A percentile compares a stretch with the other conserved stretches of the same genome.
Evolutionary conservation across 441 rosid genomes (phyloP).

Genomic region (Adansonia madagascariensis): DNA sequence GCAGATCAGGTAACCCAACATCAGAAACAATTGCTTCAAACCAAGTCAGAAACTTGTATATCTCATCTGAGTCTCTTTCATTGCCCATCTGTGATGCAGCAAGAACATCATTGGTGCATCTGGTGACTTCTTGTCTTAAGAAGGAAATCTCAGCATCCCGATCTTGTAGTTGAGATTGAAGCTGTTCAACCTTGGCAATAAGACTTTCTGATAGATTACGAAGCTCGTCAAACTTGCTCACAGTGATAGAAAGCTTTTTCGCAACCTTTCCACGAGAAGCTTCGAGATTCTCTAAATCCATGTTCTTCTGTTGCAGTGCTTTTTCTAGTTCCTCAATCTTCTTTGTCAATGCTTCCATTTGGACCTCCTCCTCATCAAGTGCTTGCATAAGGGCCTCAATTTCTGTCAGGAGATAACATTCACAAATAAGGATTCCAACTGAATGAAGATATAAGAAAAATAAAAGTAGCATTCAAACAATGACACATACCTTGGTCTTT

Average conservation of each 20-base stretch:
- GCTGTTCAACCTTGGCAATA: conserved; percentile 86
- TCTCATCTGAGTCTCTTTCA: conserved; percentile 64
- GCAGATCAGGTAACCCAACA: conserved; percentile 47
- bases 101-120: conserved; percentile 91
- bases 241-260: conserved; percentile 85
- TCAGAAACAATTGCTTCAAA: conserved; percentile 57
- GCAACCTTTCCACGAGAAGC: conserved; percentile 80
- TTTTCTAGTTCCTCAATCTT: conserved; percentile 68
- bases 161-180: conserved; percentile 87
- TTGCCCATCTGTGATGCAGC: conserved; percentile 67
- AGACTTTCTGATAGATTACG: conserved; percentile 89
- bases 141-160: conserved; percentile 93
- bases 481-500: conserved; percentile 82
- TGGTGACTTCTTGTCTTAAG: conserved; percentile 98
- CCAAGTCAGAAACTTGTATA: conserved; percentile 66
- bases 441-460: conserved; percentile 10
- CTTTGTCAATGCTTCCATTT: conserved; percentile 83
- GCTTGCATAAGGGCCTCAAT: conserved; percentile 98
- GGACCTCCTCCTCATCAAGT: conserved; percentile 96
- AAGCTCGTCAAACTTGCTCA: conserved; percentile 95
- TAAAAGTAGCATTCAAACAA: conserved; percentile 24
- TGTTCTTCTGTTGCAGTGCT: conserved; percentile 65
- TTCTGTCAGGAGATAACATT: conserved; percentile 54
- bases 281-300: conserved; percentile 76
- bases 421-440: conserved; percentile 21